These are phyloP conservation scores for Echinochloa phyllopogon DNA, from an alignment of 176 grass and related monocot genomes.

Conservation along the genomic window DNA sequence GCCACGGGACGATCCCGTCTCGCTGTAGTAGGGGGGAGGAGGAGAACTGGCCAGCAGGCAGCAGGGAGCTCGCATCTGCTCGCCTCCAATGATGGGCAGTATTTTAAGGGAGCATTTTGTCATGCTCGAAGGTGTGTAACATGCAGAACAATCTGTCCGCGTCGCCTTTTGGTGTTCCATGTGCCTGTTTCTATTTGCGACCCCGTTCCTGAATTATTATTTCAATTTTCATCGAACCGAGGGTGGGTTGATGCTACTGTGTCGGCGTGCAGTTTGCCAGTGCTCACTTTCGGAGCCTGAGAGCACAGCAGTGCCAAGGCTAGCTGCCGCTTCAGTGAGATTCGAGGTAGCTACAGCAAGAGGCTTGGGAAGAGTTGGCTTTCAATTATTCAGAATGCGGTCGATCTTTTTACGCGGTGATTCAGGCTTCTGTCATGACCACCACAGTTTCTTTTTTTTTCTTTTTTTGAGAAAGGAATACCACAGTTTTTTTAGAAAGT, in stretches of 20 bases:
- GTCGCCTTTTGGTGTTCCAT: constrained; percentile 18
- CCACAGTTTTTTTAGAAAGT: too few relatives aligned
- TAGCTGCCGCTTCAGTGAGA: background rate
- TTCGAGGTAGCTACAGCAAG: background rate
- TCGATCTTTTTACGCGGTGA: too few relatives aligned
- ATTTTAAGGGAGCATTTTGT: constrained; percentile 16
- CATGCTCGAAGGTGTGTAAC: constrained; percentile 21
- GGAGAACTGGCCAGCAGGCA: background rate
- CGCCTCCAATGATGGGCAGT: background rate
- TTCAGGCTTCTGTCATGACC: background rate
- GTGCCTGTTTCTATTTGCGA: background rate
- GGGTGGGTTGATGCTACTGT: background rate
- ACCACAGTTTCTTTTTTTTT: too few relatives aligned
- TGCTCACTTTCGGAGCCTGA: background rate
- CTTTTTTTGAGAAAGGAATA: too few relatives aligned
- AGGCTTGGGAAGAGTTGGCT: background rate
- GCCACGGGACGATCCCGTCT: background rate
- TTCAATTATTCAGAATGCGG: too few relatives aligned
- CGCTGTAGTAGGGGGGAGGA: too few relatives aligned
- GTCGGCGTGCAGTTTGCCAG: background rate
- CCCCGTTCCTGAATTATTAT: background rate
- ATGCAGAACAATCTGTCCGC: constrained; percentile 33
- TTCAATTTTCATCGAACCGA: background rate
- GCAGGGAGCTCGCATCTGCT: constrained; percentile 30
- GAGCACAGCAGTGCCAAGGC: background rate